These are phyloP conservation scores for Rhodosporidiobolus odoratus DNA, from an alignment of 768 basidiomycete genomes.

Conservation along the genomic window DNA sequence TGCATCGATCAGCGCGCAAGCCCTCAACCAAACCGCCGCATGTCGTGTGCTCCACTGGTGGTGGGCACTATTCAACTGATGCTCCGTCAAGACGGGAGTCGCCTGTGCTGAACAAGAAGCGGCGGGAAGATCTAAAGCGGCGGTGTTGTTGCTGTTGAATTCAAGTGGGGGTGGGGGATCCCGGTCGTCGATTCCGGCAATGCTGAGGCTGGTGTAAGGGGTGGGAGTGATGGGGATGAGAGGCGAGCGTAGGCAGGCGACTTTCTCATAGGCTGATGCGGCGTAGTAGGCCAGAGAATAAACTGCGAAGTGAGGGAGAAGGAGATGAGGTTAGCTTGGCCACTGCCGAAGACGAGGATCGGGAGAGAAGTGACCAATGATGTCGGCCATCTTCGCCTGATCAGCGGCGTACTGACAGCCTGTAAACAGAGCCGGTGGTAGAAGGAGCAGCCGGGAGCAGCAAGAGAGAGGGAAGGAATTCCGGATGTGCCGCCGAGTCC, in stretches of 20 bases:
- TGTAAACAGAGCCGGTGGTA: too few relatives aligned
- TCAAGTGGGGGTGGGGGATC: not conserved
- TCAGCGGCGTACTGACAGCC: too few relatives aligned
- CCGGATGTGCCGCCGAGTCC: too few relatives aligned
- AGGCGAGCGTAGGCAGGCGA: not conserved
- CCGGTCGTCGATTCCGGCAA: too few relatives aligned
- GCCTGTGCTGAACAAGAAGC: not conserved
- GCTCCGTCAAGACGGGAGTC: slow-evolving; percentile 2
- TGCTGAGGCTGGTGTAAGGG: not conserved
- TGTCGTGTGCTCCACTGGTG: not conserved
- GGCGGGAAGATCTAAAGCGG: not conserved
- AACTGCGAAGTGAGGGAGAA: not conserved
- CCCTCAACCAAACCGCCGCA: not conserved
- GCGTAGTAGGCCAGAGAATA: not conserved
- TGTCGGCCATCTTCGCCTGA: too few relatives aligned
- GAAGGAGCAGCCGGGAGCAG: too few relatives aligned
- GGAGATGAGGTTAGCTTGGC: not conserved
- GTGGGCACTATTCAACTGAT: not conserved
- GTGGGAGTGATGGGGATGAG: not conserved
- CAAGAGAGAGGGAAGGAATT: too few relatives aligned
- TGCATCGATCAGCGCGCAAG: not conserved
- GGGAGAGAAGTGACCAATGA: too few relatives aligned
- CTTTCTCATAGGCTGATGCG: not conserved
- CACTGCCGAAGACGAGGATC: too few relatives aligned
- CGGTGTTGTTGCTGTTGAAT: not conserved